Base-by-base conservation (phyloP, 1,284 basidiomycete genomes). In the Ceratobasidium sp. region DNA sequence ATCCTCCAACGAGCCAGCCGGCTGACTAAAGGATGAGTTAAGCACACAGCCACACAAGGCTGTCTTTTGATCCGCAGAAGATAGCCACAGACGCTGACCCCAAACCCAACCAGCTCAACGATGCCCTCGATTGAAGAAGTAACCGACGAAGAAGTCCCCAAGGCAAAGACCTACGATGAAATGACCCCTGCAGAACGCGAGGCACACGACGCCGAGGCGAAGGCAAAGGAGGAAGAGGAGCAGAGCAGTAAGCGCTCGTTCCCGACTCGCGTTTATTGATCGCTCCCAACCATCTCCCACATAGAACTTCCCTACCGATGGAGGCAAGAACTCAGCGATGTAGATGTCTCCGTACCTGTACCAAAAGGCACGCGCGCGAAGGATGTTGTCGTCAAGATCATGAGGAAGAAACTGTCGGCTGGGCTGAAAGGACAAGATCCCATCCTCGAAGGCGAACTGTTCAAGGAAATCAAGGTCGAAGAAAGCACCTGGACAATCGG, bases 401-500 rank as follows among this genome's bases (percentile, higher is more conserved):
- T 90, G 82, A 95, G 93, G 86, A 93, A 90, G 82, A 92, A 89
- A 78, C 87, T 99, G 75, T 91, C 87, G 78, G 91, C 98, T 3
- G 93, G 91, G 6, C 83, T 98, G 67, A 99, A 98, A 83, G 93
- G 93, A 24, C 86, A 93, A 77, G 93, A 95, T 33, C 89, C 91
- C 31, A 95, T 99, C 80, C 81, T 98, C 80, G 88, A 90, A 36
- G 98, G 98, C n/a, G 93, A 97, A 76, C 87, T 99, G 31, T 96
- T 94, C 83, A 92, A 93, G 79, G 95, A 97, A 75, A 92, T 99
- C 85, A 96, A 96, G 80, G 86, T 96, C 64, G 98, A 99, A 76
- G 98, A 99, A 72, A 98, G 96, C 77, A 98, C 96, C 24, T 99
- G 98, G 98, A 96, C 94, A 4, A 82, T 99, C 53, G 92, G 97